Percentiles rank a stretch among this genome's conserved stretches.
Evolutionary conservation across 192 early-diverging fungal species (phyloP).

Genomic region (Oehlia diaphana): DNA sequence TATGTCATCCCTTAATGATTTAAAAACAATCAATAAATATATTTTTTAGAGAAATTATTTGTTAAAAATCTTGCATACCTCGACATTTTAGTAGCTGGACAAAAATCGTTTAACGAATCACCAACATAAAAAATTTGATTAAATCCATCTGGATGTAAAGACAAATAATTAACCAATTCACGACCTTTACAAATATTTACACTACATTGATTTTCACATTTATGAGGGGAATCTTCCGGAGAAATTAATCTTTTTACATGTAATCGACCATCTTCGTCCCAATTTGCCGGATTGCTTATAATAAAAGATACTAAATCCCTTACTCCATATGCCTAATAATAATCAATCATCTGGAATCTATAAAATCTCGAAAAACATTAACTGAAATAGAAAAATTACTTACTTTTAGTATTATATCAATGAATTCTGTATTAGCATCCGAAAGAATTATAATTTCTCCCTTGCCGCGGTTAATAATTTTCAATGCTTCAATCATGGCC

Average conservation of each 20-base stretch:
- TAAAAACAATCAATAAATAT: not conserved
- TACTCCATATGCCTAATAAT: slow-evolving; percentile 46
- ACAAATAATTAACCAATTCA: slow-evolving; percentile 20
- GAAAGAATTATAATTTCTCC: slow-evolving; percentile 58
- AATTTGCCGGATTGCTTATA: slow-evolving; percentile 59
- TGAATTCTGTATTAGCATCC: slow-evolving; percentile 63
- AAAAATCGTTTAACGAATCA: slow-evolving; percentile 56
- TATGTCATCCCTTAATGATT: slow-evolving; percentile 5
- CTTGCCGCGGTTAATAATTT: slow-evolving; percentile 43
- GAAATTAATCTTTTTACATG: slow-evolving; percentile 45
- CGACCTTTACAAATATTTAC: slow-evolving; percentile 67
- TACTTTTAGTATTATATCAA: slow-evolving; percentile 62
- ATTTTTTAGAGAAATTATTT: not conserved
- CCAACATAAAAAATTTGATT: slow-evolving; percentile 52
- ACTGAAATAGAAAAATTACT: not conserved
- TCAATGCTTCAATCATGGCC: slow-evolving; percentile 49
- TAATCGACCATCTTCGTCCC: slow-evolving; percentile 45
- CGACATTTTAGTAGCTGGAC: slow-evolving; percentile 46
- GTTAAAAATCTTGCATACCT: not conserved
- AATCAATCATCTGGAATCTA: not conserved
- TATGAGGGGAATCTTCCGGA: slow-evolving; percentile 41
- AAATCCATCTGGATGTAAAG: slow-evolving; percentile 15
- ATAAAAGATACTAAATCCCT: slow-evolving; percentile 45
- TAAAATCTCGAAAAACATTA: not conserved
- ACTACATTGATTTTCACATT: slow-evolving; percentile 52